A percentile compares a stretch with the other conserved stretches of the same genome.
Evolutionary conservation across 2,329 filamentous ascomycete genomes (phyloP).

Genomic region (Geoglossum cookeanum): DNA sequence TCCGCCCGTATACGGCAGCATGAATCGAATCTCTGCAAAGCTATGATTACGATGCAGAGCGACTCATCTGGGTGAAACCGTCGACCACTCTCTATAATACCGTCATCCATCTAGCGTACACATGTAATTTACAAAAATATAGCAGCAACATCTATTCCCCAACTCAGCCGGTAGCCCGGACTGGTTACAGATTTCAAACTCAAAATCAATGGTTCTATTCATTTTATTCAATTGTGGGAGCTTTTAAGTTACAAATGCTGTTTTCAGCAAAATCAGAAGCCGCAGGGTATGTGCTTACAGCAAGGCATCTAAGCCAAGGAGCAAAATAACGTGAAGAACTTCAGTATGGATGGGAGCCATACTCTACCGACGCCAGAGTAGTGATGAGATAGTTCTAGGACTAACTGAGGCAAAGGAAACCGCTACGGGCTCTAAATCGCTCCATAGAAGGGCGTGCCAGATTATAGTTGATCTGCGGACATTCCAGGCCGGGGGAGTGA

Average conservation of each 20-base stretch:
- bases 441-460: not conserved
- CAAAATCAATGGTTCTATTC: not conserved
- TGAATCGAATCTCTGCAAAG: not conserved
- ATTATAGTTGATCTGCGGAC: not conserved
- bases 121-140: too few relatives aligned
- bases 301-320: not conserved
- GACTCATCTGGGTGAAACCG: not conserved
- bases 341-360: not conserved
- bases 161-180: not conserved
- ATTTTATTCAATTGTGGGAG: not conserved
- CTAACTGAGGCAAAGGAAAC: not conserved
- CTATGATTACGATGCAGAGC: not conserved
- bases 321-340: not conserved
- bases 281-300: not conserved
- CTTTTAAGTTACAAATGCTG: not conserved
- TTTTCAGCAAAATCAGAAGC: not conserved
- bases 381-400: not conserved
- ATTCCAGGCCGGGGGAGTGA: not conserved
- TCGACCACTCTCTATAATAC: too few relatives aligned
- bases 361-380: not conserved
- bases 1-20: not conserved
- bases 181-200: not conserved
- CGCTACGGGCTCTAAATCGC: not conserved
- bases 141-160: too few relatives aligned
- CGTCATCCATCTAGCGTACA: too few relatives aligned